Base-by-base conservation (phyloP, 148 eudicot genomes). In the Polygonum aviculare region DNA sequence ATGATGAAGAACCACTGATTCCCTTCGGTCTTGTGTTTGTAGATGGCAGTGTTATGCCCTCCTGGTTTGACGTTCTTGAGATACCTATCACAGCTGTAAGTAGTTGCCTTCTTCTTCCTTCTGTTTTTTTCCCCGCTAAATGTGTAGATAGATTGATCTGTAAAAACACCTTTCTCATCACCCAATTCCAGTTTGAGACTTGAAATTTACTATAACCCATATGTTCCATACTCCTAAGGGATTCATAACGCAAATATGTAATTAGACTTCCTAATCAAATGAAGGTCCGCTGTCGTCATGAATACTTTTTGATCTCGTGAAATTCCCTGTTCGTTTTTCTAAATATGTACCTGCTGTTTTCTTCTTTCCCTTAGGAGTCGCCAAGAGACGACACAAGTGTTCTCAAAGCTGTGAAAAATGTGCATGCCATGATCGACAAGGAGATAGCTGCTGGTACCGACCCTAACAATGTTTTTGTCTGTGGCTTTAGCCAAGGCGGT, bases 401-500 rank as follows among this genome's bases (percentile, higher is more conserved):
- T 74, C 82, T 93, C 40, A 87, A 90, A 88, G 98, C 97, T 45
- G 99, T 96, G 44, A 85, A 84, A 70, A 80, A 83, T 57, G 92
- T 96, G 74, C 99, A 96, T 74, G 71, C 87, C 7, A 89, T 88
- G 89, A 91, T 96, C 73, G 99, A 96, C 84, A 86, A 88, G 79
- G 98, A 91, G 88, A 78, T 96, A 79, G 87, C 90, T 65, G 83
- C 90, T 54, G 99, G 99, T 76, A 82, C 83, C 74, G 73, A 85
- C 81, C 99, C 99, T 38, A 86, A 83, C 9, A 96, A 93, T 76
- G 86, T 96, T 52, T 96, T 93, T 85, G 78, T 96, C 21, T 93
- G 99, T 75, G 99, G 99, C 75, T 93, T 93, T 78, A 96, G 99
- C 87, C 99, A 96, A 86, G 99, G 99, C 91, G 99, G 99, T 96